These are phyloP conservation scores for Annulohypoxylon maeteangense DNA, from an alignment of 495 filamentous ascomycete species.

Conservation along the genomic window DNA sequence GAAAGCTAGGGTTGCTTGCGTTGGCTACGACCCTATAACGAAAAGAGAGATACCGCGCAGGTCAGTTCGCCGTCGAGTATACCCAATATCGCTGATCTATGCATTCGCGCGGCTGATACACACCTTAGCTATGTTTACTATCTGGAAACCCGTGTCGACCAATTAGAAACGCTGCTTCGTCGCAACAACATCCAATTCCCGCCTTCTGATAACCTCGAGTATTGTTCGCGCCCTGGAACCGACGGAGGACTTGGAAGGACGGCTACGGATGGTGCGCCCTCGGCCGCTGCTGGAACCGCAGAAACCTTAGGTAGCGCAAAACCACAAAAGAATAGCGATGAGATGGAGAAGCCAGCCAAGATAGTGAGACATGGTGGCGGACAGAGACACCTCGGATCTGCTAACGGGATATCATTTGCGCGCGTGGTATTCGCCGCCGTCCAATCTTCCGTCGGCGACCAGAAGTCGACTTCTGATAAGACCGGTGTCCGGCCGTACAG, in stretches of 20 bases:
- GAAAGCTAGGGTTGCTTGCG: slow-evolving; percentile 87
- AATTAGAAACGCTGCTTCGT: slow-evolving; percentile 81
- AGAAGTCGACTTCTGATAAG: slow-evolving; percentile 65
- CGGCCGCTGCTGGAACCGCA: slow-evolving; percentile 36
- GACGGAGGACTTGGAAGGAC: slow-evolving; percentile 58
- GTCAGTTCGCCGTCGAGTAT: slow-evolving; percentile 52
- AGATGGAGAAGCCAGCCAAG: slow-evolving; percentile 73
- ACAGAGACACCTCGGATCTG: slow-evolving; percentile 82
- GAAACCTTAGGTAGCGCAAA: slow-evolving; percentile 45
- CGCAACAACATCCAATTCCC: slow-evolving; percentile 77
- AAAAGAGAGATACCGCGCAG: slow-evolving; percentile 91
- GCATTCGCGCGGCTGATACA: slow-evolving; percentile 35
- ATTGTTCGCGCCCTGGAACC: slow-evolving; percentile 65
- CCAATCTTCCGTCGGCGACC: slow-evolving; percentile 83
- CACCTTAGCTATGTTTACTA: slow-evolving; percentile 86
- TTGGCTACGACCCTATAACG: slow-evolving; percentile 95
- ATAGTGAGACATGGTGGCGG: slow-evolving; percentile 82
- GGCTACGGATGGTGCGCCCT: slow-evolving; percentile 51
- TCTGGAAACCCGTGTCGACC: slow-evolving; percentile 83
- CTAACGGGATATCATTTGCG: slow-evolving; percentile 93
- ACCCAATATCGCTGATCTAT: not conserved
- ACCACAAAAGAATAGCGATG: slow-evolving; percentile 62
- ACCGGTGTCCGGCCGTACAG: slow-evolving; percentile 57
- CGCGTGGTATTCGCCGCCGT: slow-evolving; percentile 94
- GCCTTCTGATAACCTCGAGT: slow-evolving; percentile 79